Evolutionary conservation across 805 yeast species (phyloP), one percentile per base, ranked within the genome.

Genomic region (Candida nonsorbophila): DNA sequence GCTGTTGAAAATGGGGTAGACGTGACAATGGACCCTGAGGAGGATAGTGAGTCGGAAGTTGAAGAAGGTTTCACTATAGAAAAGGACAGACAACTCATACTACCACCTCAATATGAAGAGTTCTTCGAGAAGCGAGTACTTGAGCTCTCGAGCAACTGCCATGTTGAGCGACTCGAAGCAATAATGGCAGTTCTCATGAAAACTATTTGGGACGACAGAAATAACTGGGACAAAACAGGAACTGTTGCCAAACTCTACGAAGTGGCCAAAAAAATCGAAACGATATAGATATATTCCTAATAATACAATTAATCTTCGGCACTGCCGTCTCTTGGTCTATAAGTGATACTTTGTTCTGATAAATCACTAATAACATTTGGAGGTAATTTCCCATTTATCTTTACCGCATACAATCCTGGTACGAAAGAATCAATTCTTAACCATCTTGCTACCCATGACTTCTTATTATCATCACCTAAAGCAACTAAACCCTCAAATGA

Each of bases 391-490:
- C 98, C 98, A 42, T 78, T 81, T 5, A 92, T 90, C 49, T 90
- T 84, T 17, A 88, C 94, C 1, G 98, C 98, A 45, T 92, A 87
- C 44, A 90, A 54, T 0, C 97, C 98, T 1, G 94, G 84, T 14
- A 77, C 79, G 51, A 86, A 85, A 11, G 84, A 80, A 48, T 85
- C 95, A 18, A 90, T 80, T 55, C 97, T 76, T 33, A 90, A 65
- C 98, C 98, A 90, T 50, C 84, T 77, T 10, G 96, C 96, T 22
- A 86, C 96, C 98, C 98, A 90, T 2, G 96, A 85, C 20, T 70
- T 74, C 29, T 77, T 74, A 45, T 58, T 63, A 28, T 90, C 86
- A 36, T 82, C 87, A 27, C 94, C 86, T 38, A 86, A 69, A 2
- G 97, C 96, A 4, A 90, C 94, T 19, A 84, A 64, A 0, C 98